Evolutionary conservation across 345 rosid species (phyloP), one percentile per base, ranked within the genome.

Genomic region (Linum lewisii): DNA sequence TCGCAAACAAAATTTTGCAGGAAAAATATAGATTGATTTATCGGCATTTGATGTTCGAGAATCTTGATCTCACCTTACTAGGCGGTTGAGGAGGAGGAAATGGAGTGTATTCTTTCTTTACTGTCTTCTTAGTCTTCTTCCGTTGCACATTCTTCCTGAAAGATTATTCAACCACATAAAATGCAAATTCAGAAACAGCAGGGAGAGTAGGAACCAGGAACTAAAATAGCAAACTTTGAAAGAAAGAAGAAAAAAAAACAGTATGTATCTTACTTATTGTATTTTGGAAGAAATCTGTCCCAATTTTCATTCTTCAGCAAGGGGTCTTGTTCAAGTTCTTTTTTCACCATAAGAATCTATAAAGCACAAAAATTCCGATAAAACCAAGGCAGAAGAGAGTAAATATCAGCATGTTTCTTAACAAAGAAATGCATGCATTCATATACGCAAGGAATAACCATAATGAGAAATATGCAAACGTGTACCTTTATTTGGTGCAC

Each of bases 31-130:
- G n/a, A n/a, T n/a, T n/a, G n/a, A n/a, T n/a, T n/a, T n/a, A n/a
- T n/a, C n/a, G n/a, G n/a, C n/a, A n/a, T n/a, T n/a, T n/a, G n/a
- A n/a, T n/a, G n/a, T n/a, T n/a, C n/a, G n/a, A n/a, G n/a, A n/a
- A n/a, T n/a, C n/a, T n/a, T n/a, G n/a, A n/a, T 64, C 79, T 74
- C 75, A 80, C 97, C 95, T 83, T 81, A 49, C 95, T 85, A 77
- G 91, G 95, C 52, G 69, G 95, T 59, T 79, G 94, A 55, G 85
- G 87, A 63, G 95, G 97, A 70, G 97, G 95, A 74, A 87, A 85
- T 11, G 95, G 85, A 14, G 89, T 81, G 66, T 81, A 83, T n/a
- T 75, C 77, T 73, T 82, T 87, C 91, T 87, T 89, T 80, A 85
- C 86, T 64, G 74, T 84, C 70, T 75, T 74, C 75, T 81, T 81